These are phyloP conservation scores for Atalantia buxifolia DNA, from an alignment of 345 rosid species.

Conservation along the genomic window DNA sequence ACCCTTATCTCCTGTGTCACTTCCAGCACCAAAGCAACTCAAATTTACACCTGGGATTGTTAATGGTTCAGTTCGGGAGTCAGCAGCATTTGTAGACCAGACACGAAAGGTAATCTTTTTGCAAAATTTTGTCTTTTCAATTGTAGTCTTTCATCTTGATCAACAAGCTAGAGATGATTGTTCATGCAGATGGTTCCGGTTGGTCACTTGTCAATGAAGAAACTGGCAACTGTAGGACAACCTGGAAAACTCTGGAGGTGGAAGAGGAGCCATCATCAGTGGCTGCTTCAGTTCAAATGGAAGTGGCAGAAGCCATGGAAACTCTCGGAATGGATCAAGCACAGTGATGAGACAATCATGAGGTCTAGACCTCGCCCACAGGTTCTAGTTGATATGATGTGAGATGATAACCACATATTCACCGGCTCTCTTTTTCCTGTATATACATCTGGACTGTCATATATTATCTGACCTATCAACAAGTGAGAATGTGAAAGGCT, in stretches of 20 bases:
- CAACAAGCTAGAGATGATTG: conserved; percentile 8
- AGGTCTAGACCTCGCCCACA: conserved; percentile 47
- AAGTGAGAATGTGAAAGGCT: conserved; percentile 1
- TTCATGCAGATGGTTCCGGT: conserved; percentile 54
- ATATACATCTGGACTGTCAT: conserved; percentile 18
- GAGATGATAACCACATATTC: conserved; percentile 19
- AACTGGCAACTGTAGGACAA: conserved; percentile 41
- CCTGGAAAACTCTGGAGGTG: conserved; percentile 81
- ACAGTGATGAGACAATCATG: conserved; percentile 61
- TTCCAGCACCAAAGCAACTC: conserved; percentile 71
- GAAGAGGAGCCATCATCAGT: conserved; percentile 88
- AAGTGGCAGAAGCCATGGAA: conserved; percentile 96
- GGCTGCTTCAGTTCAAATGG: conserved; percentile 87
- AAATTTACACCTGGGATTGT: conserved; percentile 57
- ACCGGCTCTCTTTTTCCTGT: conserved; percentile 18
- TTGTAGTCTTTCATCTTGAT: conserved; percentile 7
- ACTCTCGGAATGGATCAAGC: conserved; percentile 77
- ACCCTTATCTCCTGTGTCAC: conserved; percentile 49
- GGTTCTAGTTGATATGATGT: conserved; percentile 28
- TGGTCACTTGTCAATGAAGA: conserved; percentile 54
- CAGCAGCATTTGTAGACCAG: conserved; percentile 53
- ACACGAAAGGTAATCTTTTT: conserved; percentile 45
- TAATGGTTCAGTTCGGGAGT: conserved; percentile 47
- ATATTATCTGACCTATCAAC: conserved; percentile 15
- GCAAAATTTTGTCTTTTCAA: not conserved